phyloP scores from a whole-genome alignment of 2,329 filamentous ascomycete genomes.

The Helotiales sp. region DNA sequence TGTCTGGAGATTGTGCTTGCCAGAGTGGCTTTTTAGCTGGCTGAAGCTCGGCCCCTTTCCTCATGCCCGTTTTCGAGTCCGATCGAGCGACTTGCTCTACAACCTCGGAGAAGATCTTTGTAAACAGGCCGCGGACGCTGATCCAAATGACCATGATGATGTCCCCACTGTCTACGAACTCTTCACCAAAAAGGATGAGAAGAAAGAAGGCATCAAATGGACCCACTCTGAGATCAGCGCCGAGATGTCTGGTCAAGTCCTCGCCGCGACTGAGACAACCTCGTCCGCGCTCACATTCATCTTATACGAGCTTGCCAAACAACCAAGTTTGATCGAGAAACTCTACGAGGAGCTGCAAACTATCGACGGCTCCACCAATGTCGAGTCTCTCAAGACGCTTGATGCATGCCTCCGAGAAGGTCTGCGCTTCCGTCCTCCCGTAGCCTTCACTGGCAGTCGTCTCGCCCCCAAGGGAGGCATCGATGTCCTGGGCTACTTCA shows the following conservation, averaged over 20 bases:
- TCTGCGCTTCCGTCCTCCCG: slow-evolving; percentile 13
- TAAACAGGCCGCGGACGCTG: not conserved
- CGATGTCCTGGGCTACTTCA: slow-evolving; percentile 5
- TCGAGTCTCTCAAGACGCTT: slow-evolving; percentile 9
- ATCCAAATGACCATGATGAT: not conserved
- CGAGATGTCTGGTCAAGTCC: slow-evolving; percentile 11
- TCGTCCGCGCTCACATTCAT: slow-evolving; percentile 14
- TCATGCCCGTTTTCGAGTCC: slow-evolving; percentile 6
- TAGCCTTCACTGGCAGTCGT: slow-evolving; percentile 8
- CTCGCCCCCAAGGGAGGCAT: slow-evolving; percentile 6
- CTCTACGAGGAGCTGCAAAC: slow-evolving; percentile 6
- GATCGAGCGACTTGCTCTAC: slow-evolving; percentile 11
- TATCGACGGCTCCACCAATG: slow-evolving; percentile 1
- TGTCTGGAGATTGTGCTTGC: slow-evolving; percentile 16
- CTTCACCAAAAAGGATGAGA: slow-evolving; percentile 5
- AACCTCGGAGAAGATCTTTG: slow-evolving; percentile 5
- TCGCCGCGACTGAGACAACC: slow-evolving; percentile 14
- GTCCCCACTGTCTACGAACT: slow-evolving; percentile 3
- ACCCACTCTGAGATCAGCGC: not conserved
- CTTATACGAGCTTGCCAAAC: slow-evolving; percentile 10
- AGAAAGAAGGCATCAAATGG: not conserved
- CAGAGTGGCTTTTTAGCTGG: slow-evolving; percentile 15
- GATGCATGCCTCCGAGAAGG: slow-evolving; percentile 15
- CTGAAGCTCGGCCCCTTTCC: slow-evolving; percentile 7
- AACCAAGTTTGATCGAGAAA: not conserved